Evolutionary conservation across 2,329 filamentous ascomycete genomes (phyloP).

Genomic region (Venturia pyrina): DNA sequence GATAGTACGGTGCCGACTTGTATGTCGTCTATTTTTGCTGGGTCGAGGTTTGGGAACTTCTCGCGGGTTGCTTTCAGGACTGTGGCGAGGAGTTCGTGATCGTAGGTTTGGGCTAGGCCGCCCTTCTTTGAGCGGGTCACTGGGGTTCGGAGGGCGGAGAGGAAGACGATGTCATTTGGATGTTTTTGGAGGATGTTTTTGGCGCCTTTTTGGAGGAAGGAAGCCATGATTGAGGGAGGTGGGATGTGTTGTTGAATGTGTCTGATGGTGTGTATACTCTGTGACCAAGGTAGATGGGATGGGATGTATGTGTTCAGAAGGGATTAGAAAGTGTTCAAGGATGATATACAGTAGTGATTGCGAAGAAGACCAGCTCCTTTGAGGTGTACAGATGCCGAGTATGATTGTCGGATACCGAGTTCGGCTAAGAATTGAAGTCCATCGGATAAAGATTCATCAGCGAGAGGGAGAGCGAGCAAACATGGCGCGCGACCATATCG

Average conservation of each 20-base stretch:
- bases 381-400: background rate
- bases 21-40: conserved; percentile 64
- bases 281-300: background rate
- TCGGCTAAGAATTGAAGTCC: background rate
- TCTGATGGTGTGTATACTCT: background rate
- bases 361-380: background rate
- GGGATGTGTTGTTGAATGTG: background rate
- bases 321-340: background rate
- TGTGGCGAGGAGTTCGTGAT: conserved; percentile 72
- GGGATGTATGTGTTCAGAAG: background rate
- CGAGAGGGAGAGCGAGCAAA: no score
- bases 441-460: conserved; percentile 1
- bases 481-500: no score
- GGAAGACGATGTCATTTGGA: conserved; percentile 74
- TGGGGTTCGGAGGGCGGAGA: conserved; percentile 83
- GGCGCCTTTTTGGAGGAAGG: conserved; percentile 50
- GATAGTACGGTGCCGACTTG: conserved; percentile 82
- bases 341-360: background rate
- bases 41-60: conserved; percentile 62
- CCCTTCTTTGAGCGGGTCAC: conserved; percentile 78
- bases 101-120: conserved; percentile 75
- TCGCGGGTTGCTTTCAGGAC: conserved; percentile 60
- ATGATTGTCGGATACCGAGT: background rate
- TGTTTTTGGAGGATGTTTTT: conserved; percentile 68
- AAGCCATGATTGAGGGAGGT: conserved; percentile 25